phyloP scores from a whole-genome alignment of 352 stramenopile genomes.

The Hyaloperonospora brassicae region DNA sequence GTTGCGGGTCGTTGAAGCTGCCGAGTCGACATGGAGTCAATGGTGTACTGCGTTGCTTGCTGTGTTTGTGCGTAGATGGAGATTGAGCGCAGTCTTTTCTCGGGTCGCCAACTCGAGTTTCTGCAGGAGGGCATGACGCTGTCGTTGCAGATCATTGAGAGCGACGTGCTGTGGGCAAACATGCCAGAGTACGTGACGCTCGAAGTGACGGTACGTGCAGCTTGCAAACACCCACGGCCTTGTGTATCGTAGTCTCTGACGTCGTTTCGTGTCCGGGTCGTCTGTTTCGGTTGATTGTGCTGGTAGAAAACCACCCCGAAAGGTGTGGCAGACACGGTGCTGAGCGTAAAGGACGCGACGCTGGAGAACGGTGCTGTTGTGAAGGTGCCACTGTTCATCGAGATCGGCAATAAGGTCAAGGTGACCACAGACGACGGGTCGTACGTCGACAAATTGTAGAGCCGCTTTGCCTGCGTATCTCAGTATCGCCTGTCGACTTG shows the following conservation, averaged over 20 bases:
- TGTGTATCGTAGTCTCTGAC: no score
- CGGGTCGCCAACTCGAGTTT: slow-evolving; percentile 67
- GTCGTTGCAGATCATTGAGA: slow-evolving; percentile 79
- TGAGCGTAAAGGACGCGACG: slow-evolving; percentile 80
- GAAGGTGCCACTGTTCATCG: slow-evolving; percentile 81
- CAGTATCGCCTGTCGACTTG: not conserved
- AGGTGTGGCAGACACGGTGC: slow-evolving; percentile 58
- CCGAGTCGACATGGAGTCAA: no score
- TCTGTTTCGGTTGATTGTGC: slow-evolving; percentile 3
- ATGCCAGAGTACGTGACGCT: slow-evolving; percentile 79
- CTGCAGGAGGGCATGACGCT: slow-evolving; percentile 72
- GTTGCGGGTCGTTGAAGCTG: not conserved
- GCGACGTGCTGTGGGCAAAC: slow-evolving; percentile 77
- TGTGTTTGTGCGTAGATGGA: slow-evolving; percentile 42
- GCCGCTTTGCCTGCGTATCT: not conserved
- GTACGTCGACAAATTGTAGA: slow-evolving; percentile 72
- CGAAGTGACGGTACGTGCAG: slow-evolving; percentile 42
- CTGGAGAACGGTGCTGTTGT: slow-evolving; percentile 69
- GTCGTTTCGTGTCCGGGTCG: slow-evolving; percentile 1
- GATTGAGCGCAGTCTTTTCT: slow-evolving; percentile 60
- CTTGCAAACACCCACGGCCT: no score
- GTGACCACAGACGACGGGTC: slow-evolving; percentile 63
- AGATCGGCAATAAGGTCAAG: slow-evolving; percentile 69
- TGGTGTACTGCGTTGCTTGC: not conserved
- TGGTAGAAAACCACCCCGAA: slow-evolving; percentile 67